Evolutionary conservation across 108 stramenopile species (phyloP).

Genomic region (Hondaea fermentalgiana): DNA sequence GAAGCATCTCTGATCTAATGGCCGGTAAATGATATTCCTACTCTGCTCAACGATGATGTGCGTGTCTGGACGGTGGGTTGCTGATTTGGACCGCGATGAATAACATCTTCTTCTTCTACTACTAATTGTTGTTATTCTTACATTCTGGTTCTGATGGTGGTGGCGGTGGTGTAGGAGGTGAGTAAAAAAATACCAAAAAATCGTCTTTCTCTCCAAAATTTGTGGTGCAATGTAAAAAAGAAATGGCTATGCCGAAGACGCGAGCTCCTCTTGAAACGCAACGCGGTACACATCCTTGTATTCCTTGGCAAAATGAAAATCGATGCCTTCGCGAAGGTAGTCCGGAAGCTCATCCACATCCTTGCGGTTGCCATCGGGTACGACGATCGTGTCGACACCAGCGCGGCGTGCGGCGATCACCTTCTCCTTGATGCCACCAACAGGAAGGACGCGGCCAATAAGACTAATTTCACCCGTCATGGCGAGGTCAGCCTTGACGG

Average conservation of each 20-base stretch:
- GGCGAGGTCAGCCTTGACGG: constrained; percentile 81
- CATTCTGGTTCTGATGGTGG: too few relatives aligned
- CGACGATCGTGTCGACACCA: constrained; percentile 70
- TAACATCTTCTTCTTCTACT: too few relatives aligned
- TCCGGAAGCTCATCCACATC: constrained; percentile 93
- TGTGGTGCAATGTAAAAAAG: too few relatives aligned
- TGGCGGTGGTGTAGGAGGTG: too few relatives aligned
- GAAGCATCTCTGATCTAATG: too few relatives aligned
- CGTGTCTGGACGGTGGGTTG: too few relatives aligned
- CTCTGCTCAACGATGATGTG: too few relatives aligned
- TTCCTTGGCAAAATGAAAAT: constrained; percentile 80
- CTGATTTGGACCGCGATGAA: too few relatives aligned
- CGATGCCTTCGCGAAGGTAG: constrained; percentile 83
- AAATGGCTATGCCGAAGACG: not conserved
- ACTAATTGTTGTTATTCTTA: too few relatives aligned
- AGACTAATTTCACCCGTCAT: constrained; percentile 76
- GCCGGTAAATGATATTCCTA: too few relatives aligned
- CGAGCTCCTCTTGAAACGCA: constrained; percentile 53
- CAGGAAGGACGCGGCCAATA: constrained; percentile 88
- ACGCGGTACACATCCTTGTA: constrained; percentile 76
- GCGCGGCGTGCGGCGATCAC: constrained; percentile 90
- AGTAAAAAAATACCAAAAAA: too few relatives aligned
- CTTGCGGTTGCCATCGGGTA: constrained; percentile 77
- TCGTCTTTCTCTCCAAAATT: too few relatives aligned
- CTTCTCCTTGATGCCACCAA: constrained; percentile 98